Conservation (phyloP, 192 early-diverging fungal genomes). For the Neocallimastix lanati region DNA sequence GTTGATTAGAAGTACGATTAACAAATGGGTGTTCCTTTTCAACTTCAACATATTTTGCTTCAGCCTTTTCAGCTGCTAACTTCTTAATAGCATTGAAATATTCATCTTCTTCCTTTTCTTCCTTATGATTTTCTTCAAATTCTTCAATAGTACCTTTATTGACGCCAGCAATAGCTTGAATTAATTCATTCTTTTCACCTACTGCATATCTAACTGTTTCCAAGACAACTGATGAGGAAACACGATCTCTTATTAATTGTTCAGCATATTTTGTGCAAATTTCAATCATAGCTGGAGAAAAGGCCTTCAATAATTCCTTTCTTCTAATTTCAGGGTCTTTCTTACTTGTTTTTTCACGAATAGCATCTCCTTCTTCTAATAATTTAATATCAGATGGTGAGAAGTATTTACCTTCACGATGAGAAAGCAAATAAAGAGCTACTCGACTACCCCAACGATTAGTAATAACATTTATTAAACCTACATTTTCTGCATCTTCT, state of each 20-base stretch:
- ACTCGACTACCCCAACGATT: neutral
- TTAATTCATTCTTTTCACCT: neutral
- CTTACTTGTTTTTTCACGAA: slow-evolving; percentile 52
- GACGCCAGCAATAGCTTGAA: neutral
- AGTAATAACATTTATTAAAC: slow-evolving; percentile 46
- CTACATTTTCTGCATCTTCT: slow-evolving; percentile 39
- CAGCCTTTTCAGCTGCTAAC: slow-evolving; percentile 18
- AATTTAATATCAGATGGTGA: slow-evolving; percentile 47
- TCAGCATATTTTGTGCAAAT: slow-evolving; percentile 28
- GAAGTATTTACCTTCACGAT: slow-evolving; percentile 55
- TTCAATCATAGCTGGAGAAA: slow-evolving; percentile 39
- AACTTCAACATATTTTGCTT: neutral
- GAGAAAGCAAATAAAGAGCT: slow-evolving; percentile 55
- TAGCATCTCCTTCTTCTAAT: slow-evolving; percentile 43
- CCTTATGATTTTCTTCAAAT: slow-evolving; percentile 13
- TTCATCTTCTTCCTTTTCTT: slow-evolving; percentile 10
- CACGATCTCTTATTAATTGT: slow-evolving; percentile 39
- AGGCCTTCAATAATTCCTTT: slow-evolving; percentile 44
- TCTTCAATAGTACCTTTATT: slow-evolving; percentile 10
- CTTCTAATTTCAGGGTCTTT: slow-evolving; percentile 55
- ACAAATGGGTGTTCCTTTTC: neutral
- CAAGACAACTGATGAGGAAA: slow-evolving; percentile 46
- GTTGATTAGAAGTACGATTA: neutral
- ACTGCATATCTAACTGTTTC: slow-evolving; percentile 11
- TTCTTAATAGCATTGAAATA: slow-evolving; percentile 37